Conservation (phyloP, 306 rosid genomes). For the Gastrolobium villosum region DNA sequence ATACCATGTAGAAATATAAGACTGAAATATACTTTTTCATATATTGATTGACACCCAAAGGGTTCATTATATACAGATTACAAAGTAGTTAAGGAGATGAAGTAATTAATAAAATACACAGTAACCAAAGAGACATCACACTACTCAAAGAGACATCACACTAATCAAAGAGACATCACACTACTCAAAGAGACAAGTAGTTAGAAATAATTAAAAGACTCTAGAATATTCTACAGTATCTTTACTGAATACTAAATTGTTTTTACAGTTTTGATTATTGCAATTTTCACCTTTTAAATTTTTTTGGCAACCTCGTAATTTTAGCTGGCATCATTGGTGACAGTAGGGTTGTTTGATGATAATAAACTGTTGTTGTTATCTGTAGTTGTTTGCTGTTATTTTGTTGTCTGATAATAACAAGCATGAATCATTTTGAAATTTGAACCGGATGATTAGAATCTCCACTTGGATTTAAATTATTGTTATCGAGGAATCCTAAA, state of each 20-base stretch:
- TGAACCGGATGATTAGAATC: slow-evolving; percentile 18
- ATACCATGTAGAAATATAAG: too few species aligned
- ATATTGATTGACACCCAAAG: too few species aligned
- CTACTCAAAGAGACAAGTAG: too few species aligned
- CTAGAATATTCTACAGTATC: too few species aligned
- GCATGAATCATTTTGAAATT: slow-evolving; percentile 29
- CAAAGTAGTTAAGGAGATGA: too few species aligned
- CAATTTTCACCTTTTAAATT: slow-evolving; percentile 1
- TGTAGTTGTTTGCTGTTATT: neutral
- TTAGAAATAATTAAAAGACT: too few species aligned
- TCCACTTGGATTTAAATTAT: neutral
- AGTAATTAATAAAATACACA: too few species aligned
- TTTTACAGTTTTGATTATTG: neutral
- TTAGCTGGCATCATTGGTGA: neutral
- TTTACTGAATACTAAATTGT: neutral
- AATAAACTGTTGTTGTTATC: neutral
- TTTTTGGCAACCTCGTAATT: neutral
- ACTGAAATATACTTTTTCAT: too few species aligned
- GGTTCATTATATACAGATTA: too few species aligned
- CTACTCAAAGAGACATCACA: too few species aligned
- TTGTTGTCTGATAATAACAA: slow-evolving; percentile 21
- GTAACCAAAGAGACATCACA: too few species aligned
- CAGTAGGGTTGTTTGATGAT: slow-evolving; percentile 19
- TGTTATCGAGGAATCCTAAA: neutral
- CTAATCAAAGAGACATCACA: too few species aligned